Conservation (phyloP, 306 rosid species). For the Carpinus viminea region DNA sequence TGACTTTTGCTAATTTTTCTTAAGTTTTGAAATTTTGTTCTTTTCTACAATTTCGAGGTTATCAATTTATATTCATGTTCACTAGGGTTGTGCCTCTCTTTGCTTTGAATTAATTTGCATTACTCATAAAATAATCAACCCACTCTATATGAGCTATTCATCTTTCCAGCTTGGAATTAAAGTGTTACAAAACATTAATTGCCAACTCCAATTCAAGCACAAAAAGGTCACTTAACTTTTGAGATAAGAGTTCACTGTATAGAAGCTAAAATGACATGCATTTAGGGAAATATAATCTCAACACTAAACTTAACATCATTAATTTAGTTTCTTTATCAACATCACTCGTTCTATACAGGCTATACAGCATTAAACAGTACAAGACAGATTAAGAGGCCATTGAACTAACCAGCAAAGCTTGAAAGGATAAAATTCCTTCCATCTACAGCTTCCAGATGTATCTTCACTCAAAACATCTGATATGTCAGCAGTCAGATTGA, state of each 20-base stretch:
- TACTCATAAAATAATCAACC: too few species aligned
- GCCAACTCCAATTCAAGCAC: not conserved
- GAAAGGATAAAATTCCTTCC: constrained; percentile 4
- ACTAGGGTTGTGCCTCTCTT: too few species aligned
- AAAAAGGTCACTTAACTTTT: not conserved
- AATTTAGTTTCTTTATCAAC: not conserved
- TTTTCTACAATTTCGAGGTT: too few species aligned
- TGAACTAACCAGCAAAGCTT: not conserved
- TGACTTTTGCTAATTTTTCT: too few species aligned
- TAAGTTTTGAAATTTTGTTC: too few species aligned
- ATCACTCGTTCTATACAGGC: constrained; percentile 3
- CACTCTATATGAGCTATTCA: too few species aligned
- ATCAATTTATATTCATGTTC: too few species aligned
- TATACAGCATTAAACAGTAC: not conserved
- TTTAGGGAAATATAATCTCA: not conserved
- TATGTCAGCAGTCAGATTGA: not conserved
- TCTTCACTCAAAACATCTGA: constrained; percentile 7
- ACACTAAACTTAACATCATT: not conserved
- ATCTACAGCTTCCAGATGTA: not conserved
- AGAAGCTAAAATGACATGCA: not conserved
- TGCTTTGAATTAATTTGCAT: too few species aligned
- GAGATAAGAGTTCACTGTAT: not conserved
- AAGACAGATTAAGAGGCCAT: constrained; percentile 5
- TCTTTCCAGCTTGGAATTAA: too few species aligned
- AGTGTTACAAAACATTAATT: too few species aligned